Conservation (phyloP, 176 grass and related monocot species). For the Oryza nivara region DNA sequence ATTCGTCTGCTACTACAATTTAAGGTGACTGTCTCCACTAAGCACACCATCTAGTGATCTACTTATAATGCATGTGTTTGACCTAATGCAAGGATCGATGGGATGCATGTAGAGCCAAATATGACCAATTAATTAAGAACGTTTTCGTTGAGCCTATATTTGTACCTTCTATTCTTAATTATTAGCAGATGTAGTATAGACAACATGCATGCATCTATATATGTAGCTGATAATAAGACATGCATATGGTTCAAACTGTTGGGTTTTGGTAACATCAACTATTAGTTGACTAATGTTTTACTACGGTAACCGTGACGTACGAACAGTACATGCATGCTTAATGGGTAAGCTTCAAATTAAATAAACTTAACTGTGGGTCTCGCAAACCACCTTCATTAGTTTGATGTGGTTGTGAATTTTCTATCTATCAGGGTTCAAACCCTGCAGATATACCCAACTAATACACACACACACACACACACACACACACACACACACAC, state of each 20-base stretch:
- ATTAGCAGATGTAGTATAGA: not conserved
- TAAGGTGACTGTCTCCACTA: not conserved
- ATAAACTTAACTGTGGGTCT: too few relatives aligned
- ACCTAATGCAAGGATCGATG: conserved; percentile 1
- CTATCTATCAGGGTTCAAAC: too few relatives aligned
- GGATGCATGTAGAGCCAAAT: not conserved
- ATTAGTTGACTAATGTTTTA: not conserved
- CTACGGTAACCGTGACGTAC: not conserved
- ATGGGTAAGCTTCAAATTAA: too few relatives aligned
- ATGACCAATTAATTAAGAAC: not conserved
- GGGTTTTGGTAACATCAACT: not conserved
- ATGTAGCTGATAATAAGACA: not conserved
- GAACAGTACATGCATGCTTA: not conserved
- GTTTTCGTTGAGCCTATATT: not conserved
- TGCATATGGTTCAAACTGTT: not conserved
- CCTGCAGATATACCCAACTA: not conserved
- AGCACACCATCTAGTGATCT: not conserved
- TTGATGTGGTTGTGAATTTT: not conserved
- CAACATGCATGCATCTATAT: not conserved
- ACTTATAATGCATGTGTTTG: not conserved
- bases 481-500: too few relatives aligned
- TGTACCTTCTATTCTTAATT: not conserved
- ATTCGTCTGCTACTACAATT: not conserved
- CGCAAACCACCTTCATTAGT: not conserved
- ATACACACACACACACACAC: not conserved